Evolutionary conservation across 1,284 basidiomycete species (phyloP), one percentile per base, ranked within the genome.

Genomic region (Mrakiaceae sp.): DNA sequence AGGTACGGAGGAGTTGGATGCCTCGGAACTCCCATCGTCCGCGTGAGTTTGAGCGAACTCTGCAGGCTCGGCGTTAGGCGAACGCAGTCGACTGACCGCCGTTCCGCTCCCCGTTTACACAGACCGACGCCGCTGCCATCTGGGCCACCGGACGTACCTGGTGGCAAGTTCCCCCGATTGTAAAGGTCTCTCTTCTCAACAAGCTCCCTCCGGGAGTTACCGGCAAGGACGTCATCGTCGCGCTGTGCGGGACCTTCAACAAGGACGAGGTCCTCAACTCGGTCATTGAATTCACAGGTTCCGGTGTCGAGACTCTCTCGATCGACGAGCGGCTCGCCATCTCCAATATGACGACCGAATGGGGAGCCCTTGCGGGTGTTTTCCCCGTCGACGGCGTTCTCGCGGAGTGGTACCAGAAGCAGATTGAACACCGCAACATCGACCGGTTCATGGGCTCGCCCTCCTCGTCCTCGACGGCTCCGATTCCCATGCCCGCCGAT

Each of bases 61-160:
- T 27, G 27, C 27, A 27, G 27, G 27, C 27, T 58, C 9, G 11
- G 43, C 39, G 27, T 9, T n/a, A 5, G 3, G 7, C 42, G 3
- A 54, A 27, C 3, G 52, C 11, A n/a, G 7, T 43, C 6, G 11
- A 43, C 55, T 56, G 10, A 39, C 39, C 43, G 43, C 16, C 52
- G 51, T 44, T 54, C 64, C 12, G 50, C 64, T 16, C 40, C 44
- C 0, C 10, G 12, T 66, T 39, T 8, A 12, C 14, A 2, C 68
- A 76, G 68, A 72, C 77, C 27, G 91, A 94, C 70, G 90, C 90
- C 16, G 91, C 91, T 0, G 94, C 95, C 2, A 85, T 99, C 16
- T 99, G 95, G 95, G 93, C 96, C 3, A 98, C 96, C 0, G 92
- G 95, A 53, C 92, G 92, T 77, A 98, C 96, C 4, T 99, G 95